Evolutionary conservation across 1,284 basidiomycete genomes (phyloP).

Genomic region (Leccinum griseonigrum): DNA sequence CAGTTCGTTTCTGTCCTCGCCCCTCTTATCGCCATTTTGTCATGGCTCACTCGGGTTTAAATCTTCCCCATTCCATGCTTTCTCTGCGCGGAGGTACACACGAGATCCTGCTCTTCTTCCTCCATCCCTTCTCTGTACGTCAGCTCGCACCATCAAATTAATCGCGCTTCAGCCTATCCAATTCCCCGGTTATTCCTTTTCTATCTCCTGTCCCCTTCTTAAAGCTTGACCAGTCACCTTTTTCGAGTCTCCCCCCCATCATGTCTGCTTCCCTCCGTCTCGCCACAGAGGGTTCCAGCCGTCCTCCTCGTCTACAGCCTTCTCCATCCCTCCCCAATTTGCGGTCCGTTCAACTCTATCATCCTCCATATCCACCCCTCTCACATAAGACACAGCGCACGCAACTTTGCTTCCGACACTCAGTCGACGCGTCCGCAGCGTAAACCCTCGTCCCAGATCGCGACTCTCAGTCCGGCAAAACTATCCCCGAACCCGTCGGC

Average conservation of each 20-base stretch:
- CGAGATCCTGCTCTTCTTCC: constrained; percentile 27
- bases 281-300: constrained; percentile 21
- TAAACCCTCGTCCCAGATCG: constrained; percentile 18
- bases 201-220: constrained; percentile 33
- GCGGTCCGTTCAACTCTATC: constrained; percentile 36
- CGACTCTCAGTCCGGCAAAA: constrained; percentile 15
- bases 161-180: constrained; percentile 32
- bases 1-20: constrained; percentile 6
- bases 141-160: constrained; percentile 34
- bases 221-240: constrained; percentile 32
- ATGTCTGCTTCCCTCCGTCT: constrained; percentile 30
- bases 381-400: constrained; percentile 21
- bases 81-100: constrained; percentile 26
- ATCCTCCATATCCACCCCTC: neutral
- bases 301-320: constrained; percentile 52
- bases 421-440: constrained; percentile 34
- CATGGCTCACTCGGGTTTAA: constrained; percentile 14
- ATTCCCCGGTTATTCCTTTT: constrained; percentile 34
- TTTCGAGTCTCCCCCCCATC: constrained; percentile 33
- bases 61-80: constrained; percentile 15
- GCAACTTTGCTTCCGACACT: constrained; percentile 33
- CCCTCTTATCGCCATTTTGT: constrained; percentile 14
- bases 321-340: constrained; percentile 63
- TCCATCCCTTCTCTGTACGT: constrained; percentile 37
- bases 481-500: constrained; percentile 7